Conservation (phyloP, 2,329 filamentous ascomycete species). For the Colletotrichum lini region DNA sequence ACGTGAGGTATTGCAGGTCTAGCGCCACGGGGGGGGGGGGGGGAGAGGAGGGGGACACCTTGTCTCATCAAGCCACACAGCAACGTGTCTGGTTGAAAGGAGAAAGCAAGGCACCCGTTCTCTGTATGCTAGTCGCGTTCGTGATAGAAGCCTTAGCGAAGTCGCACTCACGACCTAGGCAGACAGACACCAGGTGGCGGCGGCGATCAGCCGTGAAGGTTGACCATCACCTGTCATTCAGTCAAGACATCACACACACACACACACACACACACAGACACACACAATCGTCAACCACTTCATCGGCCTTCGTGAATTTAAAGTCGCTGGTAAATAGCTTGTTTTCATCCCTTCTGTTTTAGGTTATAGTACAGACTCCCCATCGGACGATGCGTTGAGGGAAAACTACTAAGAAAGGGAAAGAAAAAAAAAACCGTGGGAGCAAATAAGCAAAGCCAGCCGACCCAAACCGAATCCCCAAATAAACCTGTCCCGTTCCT, state of each 20-base stretch:
- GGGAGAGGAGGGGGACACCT: neutral
- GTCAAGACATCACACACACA: no score
- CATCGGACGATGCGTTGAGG: neutral
- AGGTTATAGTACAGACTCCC: constrained; percentile 13
- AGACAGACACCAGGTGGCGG: no score
- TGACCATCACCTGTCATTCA: neutral
- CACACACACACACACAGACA: no score
- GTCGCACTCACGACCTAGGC: no score
- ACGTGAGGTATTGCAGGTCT: neutral
- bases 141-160: neutral
- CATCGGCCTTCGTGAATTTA: neutral
- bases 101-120: neutral
- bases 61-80: constrained; percentile 15
- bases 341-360: neutral
- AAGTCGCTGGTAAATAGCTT: neutral
- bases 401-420: neutral
- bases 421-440: neutral
- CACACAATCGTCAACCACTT: neutral
- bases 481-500: neutral
- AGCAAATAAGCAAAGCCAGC: constrained; percentile 12
- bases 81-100: neutral
- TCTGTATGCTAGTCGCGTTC: neutral
- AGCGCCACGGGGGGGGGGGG: neutral
- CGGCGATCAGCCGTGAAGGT: neutral
- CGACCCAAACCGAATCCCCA: constrained; percentile 17